Conservation (phyloP, 768 basidiomycete species). For the Tricholoma matsutake region DNA sequence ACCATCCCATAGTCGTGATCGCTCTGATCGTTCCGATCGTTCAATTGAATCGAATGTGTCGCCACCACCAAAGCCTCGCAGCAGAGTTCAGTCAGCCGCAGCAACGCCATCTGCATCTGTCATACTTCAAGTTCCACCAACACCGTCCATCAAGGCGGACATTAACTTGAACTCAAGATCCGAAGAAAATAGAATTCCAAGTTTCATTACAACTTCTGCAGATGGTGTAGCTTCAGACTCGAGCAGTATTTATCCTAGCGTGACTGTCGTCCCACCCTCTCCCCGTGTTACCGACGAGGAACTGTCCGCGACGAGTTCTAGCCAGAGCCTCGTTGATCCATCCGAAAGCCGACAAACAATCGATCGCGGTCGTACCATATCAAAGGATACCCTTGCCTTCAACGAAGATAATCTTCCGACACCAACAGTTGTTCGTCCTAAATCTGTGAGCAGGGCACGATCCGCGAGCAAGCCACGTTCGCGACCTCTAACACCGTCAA, state of each 20-base stretch:
- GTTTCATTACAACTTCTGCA: constrained; percentile 20
- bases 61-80: constrained; percentile 16
- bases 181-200: constrained; percentile 11
- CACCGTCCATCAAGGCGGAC: neutral
- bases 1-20: constrained; percentile 25
- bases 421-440: constrained; percentile 16
- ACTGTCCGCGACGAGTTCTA: constrained; percentile 24
- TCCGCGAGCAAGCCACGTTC: constrained; percentile 10
- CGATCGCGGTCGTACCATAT: constrained; percentile 21
- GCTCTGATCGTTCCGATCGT: constrained; percentile 31
- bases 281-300: constrained; percentile 29
- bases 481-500: constrained; percentile 15
- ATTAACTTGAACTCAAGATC: constrained; percentile 1
- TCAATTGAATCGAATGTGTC: constrained; percentile 22
- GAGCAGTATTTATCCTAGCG: constrained; percentile 36
- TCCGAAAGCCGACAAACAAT: constrained; percentile 14
- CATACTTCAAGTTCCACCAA: constrained; percentile 9
- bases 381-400: constrained; percentile 9
- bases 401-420: constrained; percentile 18
- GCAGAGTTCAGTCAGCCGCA: constrained; percentile 20
- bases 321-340: constrained; percentile 16
- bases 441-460: constrained; percentile 2
- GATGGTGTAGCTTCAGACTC: constrained; percentile 22
- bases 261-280: constrained; percentile 45
- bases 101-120: constrained; percentile 10